Base-by-base conservation (phyloP, 2,329 filamentous ascomycete genomes). In the Metarhizium robertsii region DNA sequence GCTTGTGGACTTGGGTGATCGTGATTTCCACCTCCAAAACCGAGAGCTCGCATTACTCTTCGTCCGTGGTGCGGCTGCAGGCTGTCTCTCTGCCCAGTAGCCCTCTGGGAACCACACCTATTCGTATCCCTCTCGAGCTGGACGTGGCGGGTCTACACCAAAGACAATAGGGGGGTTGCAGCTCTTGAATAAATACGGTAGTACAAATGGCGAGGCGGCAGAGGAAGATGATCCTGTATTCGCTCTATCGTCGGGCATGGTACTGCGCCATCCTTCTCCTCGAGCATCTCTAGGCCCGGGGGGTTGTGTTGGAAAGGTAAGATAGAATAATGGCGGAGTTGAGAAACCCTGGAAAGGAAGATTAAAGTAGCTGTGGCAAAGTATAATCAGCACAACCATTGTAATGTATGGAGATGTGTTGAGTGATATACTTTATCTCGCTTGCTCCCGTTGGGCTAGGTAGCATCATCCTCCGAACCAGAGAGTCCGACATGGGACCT, bases 101-200 rank as follows among this genome's bases (percentile, higher is more conserved):
- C 81, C 81, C 53, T 76, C 77, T 1, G 81, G 80, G 63, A 80
- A 83, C 81, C 80, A 84, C 29, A 84, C 81, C 81, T 79, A 84
- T 69, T 84, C 81, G 62, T 68, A 73, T 45, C 80, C 80, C 48
- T 77, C 73, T 51, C 68, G 76, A 53, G 81, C 69, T n/a, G 77
- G 74, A 2, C 81, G 75, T 29, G 80, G 81, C 2, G 80, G 80
- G 55, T 84, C 79, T 32, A 78, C 64, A 16, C 65, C 66, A 18
- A 66, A 70, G 6, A 54, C 56, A 29, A 59, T 25, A 16, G 42
- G 40, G 52, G 14, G 16, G 54, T 18, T 53, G 57, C 36, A 25
- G 11, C 29, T 25, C 11, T 38, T 50, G 7, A 38, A 16, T 20
- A 18, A 6, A 42, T 13, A 53, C 10, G 16, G 7, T 25, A 16